Evolutionary conservation across 306 rosid genomes (phyloP), one percentile per base, ranked within the genome.

Genomic region (Pachyrhizus erosus): DNA sequence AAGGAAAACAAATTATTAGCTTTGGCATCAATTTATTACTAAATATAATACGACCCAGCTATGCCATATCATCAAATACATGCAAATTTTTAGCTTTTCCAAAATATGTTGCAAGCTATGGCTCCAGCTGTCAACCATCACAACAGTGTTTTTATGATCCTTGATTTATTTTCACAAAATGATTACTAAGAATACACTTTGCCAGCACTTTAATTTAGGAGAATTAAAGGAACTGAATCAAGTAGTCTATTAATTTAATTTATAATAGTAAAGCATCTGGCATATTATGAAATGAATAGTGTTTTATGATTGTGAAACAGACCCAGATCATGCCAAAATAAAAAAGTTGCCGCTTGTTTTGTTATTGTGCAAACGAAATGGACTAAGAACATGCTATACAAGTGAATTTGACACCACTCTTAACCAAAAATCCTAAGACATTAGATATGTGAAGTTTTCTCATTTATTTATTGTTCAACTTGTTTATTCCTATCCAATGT

Each of bases 1-100:
- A 70, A 85, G 61, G 39, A 76, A 78, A 78, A 78, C 23, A 76
- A 57, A 42, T 58, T 7, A 55, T 75, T 68, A 65, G 64, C 70
- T 54, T 62, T 34, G 33, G 37, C 43, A 43, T 58, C 65, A 48
- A 40, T 33, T 39, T 60, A 70, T 46, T 33, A 73, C 24, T 18
- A 54, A 57, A 43, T 43, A 76, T 42, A 37, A 20, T 21, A 60
- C 43, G 74, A 65, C 15, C 34, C n/a, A 13, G 65, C 34, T 17
- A 57, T 27, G 75, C 46, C 43, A 73, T 69, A 37, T 58, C 72
- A 60, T 73, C 69, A 43, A 34, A 82, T n/a, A 60, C 18, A 51
- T 48, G 75, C 42, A 26, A 37, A 70, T n/a, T 70, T 82, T 17
- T 46, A 33, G 60, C 18, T 55, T 77, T 77, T 61, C 78, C 49